phyloP scores from a whole-genome alignment of 73 alveolate genomes.

The Breviolum minutum region DNA sequence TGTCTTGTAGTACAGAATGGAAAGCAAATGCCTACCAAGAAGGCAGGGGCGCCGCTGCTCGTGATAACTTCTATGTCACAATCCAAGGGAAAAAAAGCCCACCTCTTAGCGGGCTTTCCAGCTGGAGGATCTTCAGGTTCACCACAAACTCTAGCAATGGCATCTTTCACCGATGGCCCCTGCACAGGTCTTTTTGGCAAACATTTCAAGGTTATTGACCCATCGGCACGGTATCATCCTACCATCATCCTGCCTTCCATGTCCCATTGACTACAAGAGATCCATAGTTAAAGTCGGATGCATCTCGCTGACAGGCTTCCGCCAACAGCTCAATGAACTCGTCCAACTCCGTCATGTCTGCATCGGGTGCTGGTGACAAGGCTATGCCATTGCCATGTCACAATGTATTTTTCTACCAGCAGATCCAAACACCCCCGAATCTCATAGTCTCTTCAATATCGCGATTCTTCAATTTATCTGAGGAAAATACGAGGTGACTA shows the following conservation, averaged over 20 bases:
- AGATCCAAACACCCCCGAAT: background rate
- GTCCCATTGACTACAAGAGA: slow-evolving; percentile 31
- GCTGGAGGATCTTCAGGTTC: background rate
- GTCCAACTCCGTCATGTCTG: slow-evolving; percentile 60
- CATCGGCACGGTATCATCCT: background rate
- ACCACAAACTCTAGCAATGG: slow-evolving; percentile 55
- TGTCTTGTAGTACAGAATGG: slow-evolving; percentile 84
- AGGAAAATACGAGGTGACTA: background rate
- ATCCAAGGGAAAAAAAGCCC: background rate
- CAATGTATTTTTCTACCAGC: background rate
- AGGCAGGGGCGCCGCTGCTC: background rate
- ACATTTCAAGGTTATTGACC: too few relatives aligned
- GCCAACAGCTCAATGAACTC: slow-evolving; percentile 59
- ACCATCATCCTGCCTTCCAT: slow-evolving; percentile 40
- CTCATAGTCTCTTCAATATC: background rate
- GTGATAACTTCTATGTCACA: background rate
- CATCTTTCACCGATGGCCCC: slow-evolving; percentile 76
- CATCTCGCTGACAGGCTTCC: slow-evolving; percentile 17
- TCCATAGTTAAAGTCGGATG: slow-evolving; percentile 37
- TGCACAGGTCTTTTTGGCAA: background rate
- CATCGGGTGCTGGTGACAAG: background rate
- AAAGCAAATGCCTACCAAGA: slow-evolving; percentile 40
- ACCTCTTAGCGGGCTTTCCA: slow-evolving; percentile 33
- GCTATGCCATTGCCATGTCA: background rate
- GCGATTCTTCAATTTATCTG: background rate